A percentile compares a stretch with the other conserved stretches of the same genome.
phyloP scores from a whole-genome alignment of 1,284 basidiomycete genomes.

The Trichosporon faecale region DNA sequence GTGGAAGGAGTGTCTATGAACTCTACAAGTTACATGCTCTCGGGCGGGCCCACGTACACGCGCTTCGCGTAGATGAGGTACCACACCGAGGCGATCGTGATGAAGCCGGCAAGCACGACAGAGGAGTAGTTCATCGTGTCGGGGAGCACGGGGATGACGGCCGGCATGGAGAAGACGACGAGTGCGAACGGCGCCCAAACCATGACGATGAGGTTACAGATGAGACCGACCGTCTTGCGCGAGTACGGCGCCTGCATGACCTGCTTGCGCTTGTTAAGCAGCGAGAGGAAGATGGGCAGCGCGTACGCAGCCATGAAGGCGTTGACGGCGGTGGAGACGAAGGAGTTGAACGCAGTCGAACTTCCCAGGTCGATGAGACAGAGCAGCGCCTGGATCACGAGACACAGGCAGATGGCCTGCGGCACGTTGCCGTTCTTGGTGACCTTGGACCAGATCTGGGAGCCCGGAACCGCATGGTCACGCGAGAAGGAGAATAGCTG shows the following conservation, averaged over 20 bases:
- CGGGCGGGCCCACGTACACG: conserved; percentile 37
- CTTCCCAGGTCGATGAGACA: conserved; percentile 27
- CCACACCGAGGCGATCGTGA: conserved; percentile 46
- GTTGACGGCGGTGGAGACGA: conserved; percentile 24
- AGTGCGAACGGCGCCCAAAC: conserved; percentile 22
- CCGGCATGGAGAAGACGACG: conserved; percentile 34
- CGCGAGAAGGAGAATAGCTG: conserved; percentile 26
- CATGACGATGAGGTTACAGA: conserved; percentile 21
- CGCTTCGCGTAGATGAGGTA: conserved; percentile 46
- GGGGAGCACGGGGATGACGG: conserved; percentile 48
- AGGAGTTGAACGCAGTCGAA: conserved; percentile 26
- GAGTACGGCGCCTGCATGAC: conserved; percentile 15
- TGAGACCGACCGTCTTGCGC: conserved; percentile 10
- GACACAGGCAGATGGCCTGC: conserved; percentile 19
- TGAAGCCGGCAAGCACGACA: conserved; percentile 50
- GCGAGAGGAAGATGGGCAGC: conserved; percentile 20
- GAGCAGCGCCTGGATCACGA: conserved; percentile 22
- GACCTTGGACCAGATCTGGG: conserved; percentile 20
- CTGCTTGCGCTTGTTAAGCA: conserved; percentile 17
- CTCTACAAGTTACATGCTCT: conserved; percentile 2
- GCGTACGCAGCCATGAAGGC: conserved; percentile 21
- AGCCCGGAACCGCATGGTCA: conserved; percentile 26
- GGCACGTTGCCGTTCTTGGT: conserved; percentile 22
- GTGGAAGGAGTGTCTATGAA: background rate
- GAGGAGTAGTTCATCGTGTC: conserved; percentile 53